Percentiles rank a stretch among this genome's conserved stretches.
These are phyloP conservation scores for Notholithocarpus densiflorus DNA, from an alignment of 306 rosid genomes.

Conservation along the genomic window DNA sequence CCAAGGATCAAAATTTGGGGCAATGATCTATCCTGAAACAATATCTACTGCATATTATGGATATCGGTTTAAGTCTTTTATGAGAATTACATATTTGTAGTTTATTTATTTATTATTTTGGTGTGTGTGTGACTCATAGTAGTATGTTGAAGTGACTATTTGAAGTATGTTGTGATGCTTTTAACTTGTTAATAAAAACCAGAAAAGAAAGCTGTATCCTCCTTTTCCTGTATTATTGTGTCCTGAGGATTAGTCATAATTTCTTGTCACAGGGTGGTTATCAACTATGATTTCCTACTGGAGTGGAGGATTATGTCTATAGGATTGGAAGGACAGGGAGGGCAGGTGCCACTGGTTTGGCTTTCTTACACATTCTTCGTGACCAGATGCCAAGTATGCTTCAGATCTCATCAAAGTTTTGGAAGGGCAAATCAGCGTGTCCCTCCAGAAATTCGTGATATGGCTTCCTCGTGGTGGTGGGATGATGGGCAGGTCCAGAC, in stretches of 20 bases:
- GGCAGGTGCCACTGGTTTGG: slow-evolving; percentile 97
- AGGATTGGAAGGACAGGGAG: slow-evolving; percentile 99
- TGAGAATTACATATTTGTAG: background rate
- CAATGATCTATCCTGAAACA: background rate
- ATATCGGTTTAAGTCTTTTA: background rate
- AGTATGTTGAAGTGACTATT: background rate
- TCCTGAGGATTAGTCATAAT: background rate
- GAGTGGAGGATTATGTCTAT: slow-evolving; percentile 99
- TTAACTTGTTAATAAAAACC: background rate
- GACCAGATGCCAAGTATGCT: slow-evolving; percentile 91
- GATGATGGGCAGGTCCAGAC: slow-evolving; percentile 74
- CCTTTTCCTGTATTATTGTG: background rate
- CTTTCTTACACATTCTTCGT: slow-evolving; percentile 85
- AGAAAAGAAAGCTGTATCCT: background rate
- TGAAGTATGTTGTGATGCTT: background rate
- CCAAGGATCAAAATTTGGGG: background rate
- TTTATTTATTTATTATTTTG: background rate
- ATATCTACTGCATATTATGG: background rate
- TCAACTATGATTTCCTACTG: slow-evolving; percentile 96
- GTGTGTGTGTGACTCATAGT: background rate
- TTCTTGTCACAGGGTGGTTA: slow-evolving; percentile 67
- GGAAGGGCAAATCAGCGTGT: slow-evolving; percentile 98
- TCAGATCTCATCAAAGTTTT: slow-evolving; percentile 86
- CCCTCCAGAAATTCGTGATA: slow-evolving; percentile 74
- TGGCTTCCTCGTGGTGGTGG: slow-evolving; percentile 92